phyloP scores from a whole-genome alignment of 164 flowering plant genomes.

The Vitis labrusca region DNA sequence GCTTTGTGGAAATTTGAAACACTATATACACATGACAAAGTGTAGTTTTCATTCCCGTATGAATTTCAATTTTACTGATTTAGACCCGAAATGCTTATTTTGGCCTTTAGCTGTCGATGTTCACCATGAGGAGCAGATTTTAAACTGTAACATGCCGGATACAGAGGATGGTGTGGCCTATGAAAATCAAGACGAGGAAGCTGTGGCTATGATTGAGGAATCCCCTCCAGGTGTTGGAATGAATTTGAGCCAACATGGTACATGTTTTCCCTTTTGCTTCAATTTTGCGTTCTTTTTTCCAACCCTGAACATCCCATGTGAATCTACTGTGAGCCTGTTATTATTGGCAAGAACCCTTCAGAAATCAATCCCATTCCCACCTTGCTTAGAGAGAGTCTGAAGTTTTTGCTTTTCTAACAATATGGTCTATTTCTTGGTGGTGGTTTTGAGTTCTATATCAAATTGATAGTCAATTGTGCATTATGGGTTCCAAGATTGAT shows the following conservation, averaged over 20 bases:
- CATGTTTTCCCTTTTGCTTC: not conserved
- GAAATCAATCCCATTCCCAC: too few relatives aligned
- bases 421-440: not conserved
- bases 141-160: conserved; percentile 35
- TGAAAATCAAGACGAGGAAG: conserved; percentile 47
- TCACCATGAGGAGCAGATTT: conserved; percentile 33
- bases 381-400: too few relatives aligned
- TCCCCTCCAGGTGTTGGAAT: conserved; percentile 16
- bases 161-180: conserved; percentile 33
- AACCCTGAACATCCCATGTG: not conserved
- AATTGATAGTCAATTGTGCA: not conserved
- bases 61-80: not conserved
- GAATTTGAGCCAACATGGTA: conserved; percentile 7
- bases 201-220: conserved; percentile 48
- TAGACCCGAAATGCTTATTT: not conserved
- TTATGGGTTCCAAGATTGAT: not conserved
- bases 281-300: not conserved
- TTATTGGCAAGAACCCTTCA: too few relatives aligned
- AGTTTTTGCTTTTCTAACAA: not conserved
- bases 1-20: too few relatives aligned
- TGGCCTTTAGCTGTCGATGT: conserved; percentile 15
- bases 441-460: not conserved
- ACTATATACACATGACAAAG: too few relatives aligned
- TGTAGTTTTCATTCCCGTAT: not conserved
- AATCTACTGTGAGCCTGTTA: not conserved